Base-by-base conservation (phyloP, 2,329 filamentous ascomycete genomes). In the Fusarium globosum region DNA sequence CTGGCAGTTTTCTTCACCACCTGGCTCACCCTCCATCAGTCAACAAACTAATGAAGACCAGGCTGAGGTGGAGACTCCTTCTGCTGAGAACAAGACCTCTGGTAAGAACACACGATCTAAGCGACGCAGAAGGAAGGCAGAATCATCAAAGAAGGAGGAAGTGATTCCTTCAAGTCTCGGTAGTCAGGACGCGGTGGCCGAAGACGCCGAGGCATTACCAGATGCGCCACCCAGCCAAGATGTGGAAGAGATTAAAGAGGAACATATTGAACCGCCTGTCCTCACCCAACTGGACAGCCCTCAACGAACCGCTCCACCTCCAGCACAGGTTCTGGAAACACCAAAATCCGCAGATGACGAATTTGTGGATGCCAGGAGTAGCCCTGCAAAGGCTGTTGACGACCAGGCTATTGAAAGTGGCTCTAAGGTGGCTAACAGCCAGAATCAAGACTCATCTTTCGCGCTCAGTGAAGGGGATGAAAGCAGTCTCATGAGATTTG, bases 1-100 rank as follows among this genome's bases (percentile, higher is more conserved):
- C 33, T 90, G 88, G 86, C 83, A 87, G 15, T 86, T 89, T n/a
- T 90, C 88, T 2, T 90, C 89, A 4, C 88, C 89, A 15, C 86
- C 86, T 2, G 87, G 85, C 16, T 89, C 88, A 6, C 89, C 89
- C 6, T 77, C 79, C 30, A 72, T 78, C 6, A 79, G 74, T 26
- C 80, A 79, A n/a, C 81, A 81, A 28, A 59, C 66, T 13, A 21
- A 42, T 3, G 61, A 65, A 23, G 53, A 68, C 18, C 68, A 61
- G 33, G 33, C 64, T 33, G 65, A 72, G 33, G 45, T 63, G 41
- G 71, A 56, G 16, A 61, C 57, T 53, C 45, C 63, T 18, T 63
- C 67, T 14, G 28, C 41, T 30, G 53, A 59, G 41, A 38, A 65
- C 48, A 55, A 45, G 43, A 41, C 36, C 28, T 46, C 60, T 9